phyloP scores from a whole-genome alignment of 306 rosid genomes.

The Aeschynomene evenia region DNA sequence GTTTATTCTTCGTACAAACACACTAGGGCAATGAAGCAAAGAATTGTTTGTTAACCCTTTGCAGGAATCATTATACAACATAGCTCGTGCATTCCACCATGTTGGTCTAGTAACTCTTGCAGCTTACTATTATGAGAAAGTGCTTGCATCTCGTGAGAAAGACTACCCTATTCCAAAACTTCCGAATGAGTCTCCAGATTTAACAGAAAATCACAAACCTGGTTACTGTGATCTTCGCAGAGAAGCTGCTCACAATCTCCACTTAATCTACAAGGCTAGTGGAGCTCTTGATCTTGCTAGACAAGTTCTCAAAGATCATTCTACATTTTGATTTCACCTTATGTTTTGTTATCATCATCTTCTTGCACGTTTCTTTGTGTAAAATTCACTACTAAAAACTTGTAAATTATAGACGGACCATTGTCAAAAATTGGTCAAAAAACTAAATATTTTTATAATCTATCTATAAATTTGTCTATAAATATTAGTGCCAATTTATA shows the following conservation, averaged over 20 bases:
- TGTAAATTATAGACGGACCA: too few relatives aligned
- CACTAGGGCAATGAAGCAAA: background rate
- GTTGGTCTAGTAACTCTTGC: constrained; percentile 80
- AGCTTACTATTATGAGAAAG: constrained; percentile 64
- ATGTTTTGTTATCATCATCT: too few relatives aligned
- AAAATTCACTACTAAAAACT: too few relatives aligned
- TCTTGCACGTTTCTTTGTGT: too few relatives aligned
- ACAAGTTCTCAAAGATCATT: constrained; percentile 74
- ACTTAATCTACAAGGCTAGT: constrained; percentile 76
- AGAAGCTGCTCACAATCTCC: constrained; percentile 88
- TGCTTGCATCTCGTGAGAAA: constrained; percentile 55
- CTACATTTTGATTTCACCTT: constrained; percentile 47
- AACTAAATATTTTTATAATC: too few relatives aligned
- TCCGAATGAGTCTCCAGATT: constrained; percentile 52
- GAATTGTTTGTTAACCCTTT: background rate
- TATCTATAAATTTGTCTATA: too few relatives aligned
- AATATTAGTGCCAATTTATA: too few relatives aligned
- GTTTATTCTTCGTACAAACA: background rate
- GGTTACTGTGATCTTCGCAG: constrained; percentile 80
- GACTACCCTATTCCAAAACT: constrained; percentile 72
- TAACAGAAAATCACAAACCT: constrained; percentile 37
- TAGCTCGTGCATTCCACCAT: constrained; percentile 84
- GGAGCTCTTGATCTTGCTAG: constrained; percentile 92
- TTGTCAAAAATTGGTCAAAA: too few relatives aligned
- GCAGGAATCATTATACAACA: constrained; percentile 80